These are phyloP conservation scores for Dactylis glomerata DNA, from an alignment of 176 grass and related monocot genomes.

Conservation along the genomic window DNA sequence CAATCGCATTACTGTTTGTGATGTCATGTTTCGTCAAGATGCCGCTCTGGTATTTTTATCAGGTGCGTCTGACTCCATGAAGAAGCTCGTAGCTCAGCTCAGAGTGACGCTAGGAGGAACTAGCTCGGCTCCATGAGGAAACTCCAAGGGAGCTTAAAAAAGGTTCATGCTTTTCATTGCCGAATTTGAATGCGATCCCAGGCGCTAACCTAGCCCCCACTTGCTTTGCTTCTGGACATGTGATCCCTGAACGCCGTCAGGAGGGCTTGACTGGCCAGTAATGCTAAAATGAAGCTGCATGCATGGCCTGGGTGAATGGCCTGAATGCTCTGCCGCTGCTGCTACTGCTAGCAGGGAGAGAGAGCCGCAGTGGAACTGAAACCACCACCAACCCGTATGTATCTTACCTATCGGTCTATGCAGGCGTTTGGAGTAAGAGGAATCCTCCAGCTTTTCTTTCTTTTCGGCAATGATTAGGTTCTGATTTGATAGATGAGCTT, in stretches of 20 bases:
- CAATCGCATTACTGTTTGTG: neutral
- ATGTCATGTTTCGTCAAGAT: neutral
- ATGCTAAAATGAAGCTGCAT: neutral
- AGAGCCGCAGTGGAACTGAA: neutral
- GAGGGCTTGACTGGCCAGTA: neutral
- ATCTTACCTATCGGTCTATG: neutral
- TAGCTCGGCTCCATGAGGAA: neutral
- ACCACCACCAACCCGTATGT: neutral
- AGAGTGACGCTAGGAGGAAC: neutral
- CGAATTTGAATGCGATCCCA: constrained; percentile 19
- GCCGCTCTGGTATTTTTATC: neutral
- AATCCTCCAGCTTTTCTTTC: neutral
- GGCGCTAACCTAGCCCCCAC: neutral
- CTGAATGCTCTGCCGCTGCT: neutral
- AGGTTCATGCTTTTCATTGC: neutral
- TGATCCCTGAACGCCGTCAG: neutral
- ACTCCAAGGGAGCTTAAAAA: neutral
- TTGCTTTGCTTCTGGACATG: neutral
- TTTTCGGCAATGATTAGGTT: constrained; percentile 41
- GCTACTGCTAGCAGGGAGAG: neutral
- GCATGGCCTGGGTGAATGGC: neutral
- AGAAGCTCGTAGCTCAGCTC: too few species aligned
- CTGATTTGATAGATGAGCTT: constrained; percentile 41
- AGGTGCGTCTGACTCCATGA: neutral
- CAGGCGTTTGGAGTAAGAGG: neutral